phyloP scores from a whole-genome alignment of 495 filamentous ascomycete species.

The Penicillium crystallinum region DNA sequence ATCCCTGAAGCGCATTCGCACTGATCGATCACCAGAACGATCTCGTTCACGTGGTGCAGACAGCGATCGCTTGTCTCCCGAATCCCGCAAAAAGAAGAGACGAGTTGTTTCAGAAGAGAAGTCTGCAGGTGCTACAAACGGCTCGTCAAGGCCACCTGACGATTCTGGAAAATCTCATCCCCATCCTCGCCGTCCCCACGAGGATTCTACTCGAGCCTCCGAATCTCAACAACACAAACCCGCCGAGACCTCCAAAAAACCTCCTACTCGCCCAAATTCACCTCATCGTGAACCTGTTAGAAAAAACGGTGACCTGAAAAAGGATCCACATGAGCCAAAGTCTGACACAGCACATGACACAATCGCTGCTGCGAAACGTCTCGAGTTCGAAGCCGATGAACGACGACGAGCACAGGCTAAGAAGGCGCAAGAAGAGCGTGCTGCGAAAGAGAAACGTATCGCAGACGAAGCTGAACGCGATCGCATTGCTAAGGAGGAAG shows the following conservation, averaged over 20 bases:
- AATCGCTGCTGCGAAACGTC: slow-evolving; percentile 24
- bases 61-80: slow-evolving; percentile 30
- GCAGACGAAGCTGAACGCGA: slow-evolving; percentile 45
- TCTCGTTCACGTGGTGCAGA: slow-evolving; percentile 48
- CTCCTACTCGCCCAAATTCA: slow-evolving; percentile 4
- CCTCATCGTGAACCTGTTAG: slow-evolving; percentile 22
- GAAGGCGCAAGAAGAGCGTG: slow-evolving; percentile 16
- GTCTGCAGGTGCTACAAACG: slow-evolving; percentile 28
- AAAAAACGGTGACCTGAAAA: slow-evolving; percentile 20
- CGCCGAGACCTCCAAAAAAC: slow-evolving; percentile 16
- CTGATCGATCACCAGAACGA: slow-evolving; percentile 63
- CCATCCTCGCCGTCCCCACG: slow-evolving; percentile 22
- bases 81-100: slow-evolving; percentile 45
- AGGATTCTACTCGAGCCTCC: slow-evolving; percentile 9
- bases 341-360: slow-evolving; percentile 27
- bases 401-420: slow-evolving; percentile 30
- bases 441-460: slow-evolving; percentile 23
- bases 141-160: slow-evolving; percentile 27
- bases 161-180: slow-evolving; percentile 21
- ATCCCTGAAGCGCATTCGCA: slow-evolving; percentile 57
- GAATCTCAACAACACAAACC: slow-evolving; percentile 12
- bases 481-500: slow-evolving; percentile 39
- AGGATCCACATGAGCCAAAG: slow-evolving; percentile 27
- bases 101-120: slow-evolving; percentile 43
- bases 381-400: slow-evolving; percentile 38